These are phyloP conservation scores for Eucalyptus leucophloia DNA, from an alignment of 345 rosid genomes.

Conservation along the genomic window DNA sequence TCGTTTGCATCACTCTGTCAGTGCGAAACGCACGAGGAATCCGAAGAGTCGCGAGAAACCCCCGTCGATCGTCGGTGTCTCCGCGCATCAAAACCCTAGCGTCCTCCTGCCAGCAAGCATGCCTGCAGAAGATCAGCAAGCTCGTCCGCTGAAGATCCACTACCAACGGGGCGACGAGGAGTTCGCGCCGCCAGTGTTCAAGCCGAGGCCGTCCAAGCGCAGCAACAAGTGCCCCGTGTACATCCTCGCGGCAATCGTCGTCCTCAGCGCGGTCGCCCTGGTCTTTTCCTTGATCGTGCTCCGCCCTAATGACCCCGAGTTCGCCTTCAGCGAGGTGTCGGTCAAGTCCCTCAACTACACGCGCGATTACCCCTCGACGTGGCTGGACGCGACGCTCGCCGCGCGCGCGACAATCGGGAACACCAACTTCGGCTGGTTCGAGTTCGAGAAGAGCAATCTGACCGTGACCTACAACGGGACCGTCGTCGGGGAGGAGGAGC, in stretches of 20 bases:
- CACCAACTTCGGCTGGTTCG: constrained; percentile 7
- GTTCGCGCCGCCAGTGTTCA: not conserved
- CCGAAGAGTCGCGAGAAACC: not conserved
- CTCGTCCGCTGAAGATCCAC: not conserved
- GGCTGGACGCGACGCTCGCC: not conserved
- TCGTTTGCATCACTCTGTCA: not conserved
- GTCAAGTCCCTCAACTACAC: not conserved
- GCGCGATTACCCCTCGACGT: not conserved
- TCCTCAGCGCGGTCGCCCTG: not conserved
- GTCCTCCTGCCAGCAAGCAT: not conserved
- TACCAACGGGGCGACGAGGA: not conserved
- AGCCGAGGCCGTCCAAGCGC: not conserved
- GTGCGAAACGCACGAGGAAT: not conserved
- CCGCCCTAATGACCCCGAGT: not conserved
- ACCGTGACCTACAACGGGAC: not conserved
- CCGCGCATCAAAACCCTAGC: not conserved
- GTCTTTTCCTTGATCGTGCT: not conserved
- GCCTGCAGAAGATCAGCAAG: not conserved
- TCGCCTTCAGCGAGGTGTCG: not conserved
- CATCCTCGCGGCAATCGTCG: not conserved
- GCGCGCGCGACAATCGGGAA: not conserved
- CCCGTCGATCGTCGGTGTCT: not conserved
- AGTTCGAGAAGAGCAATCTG: not conserved
- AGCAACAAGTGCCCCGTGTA: not conserved
- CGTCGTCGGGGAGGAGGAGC: not conserved